Base-by-base conservation (phyloP, 2,329 filamentous ascomycete genomes). In the Monosporascus sp. region DNA sequence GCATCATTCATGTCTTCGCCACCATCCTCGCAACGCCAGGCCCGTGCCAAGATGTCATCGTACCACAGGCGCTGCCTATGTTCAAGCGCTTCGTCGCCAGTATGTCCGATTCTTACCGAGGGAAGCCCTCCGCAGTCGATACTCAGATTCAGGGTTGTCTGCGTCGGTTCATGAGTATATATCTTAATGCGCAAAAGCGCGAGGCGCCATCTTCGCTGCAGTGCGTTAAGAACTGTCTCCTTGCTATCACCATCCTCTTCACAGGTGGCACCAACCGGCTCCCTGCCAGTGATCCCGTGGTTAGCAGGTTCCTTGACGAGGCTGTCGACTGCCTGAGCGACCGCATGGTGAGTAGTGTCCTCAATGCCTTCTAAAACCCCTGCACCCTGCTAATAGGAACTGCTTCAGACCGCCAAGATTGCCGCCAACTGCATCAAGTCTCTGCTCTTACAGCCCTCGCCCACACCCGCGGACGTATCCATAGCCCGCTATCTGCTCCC, bases 1-100 rank as follows among this genome's bases (percentile, higher is more conserved):
- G 93, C 65, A 96, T 97, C 60, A 82, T 99, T 49, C 92, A 99
- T 74, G 96, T 97, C 52, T 97, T 97, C 67, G 88, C 90, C 51
- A 96, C 91, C 0, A 94, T 96, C 53, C 81, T 99, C 14, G 88
- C 89, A 15, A 97, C 91, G 1, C 87, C 89, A 0, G 43, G 43
- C 22, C 79, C 85, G 11, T 97, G 93, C 65, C 95, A 99, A 71
- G 84, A 89, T 26, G 81, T 90, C 38, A 90, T 97, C 35, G 87
- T 97, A 1, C 93, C 94, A 0, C 89, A 95, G 70, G 87, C 91
- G 3, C 79, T 99, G 17, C 90, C 94, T 0, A 95, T 92, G 41
- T 86, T 99, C 68, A 93, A 95, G 70, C 86, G 92, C 31, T 99
- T 99, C 69, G 81, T 97, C 56, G 83, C 82, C 45, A 89, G 85